These are phyloP conservation scores for Eimeria mitis DNA, from an alignment of 169 alveolate species.

Conservation along the genomic window DNA sequence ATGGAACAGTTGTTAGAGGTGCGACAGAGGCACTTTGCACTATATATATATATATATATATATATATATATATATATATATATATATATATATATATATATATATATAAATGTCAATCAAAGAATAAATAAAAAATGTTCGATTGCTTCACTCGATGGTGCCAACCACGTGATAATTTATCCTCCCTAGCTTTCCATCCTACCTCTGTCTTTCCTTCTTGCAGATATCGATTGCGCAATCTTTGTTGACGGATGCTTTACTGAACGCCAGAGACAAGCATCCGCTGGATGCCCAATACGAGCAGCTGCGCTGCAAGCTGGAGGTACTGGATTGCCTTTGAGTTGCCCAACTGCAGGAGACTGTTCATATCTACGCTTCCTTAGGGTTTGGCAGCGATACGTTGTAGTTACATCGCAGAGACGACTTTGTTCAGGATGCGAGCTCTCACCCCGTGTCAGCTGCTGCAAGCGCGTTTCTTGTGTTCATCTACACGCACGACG, in stretches of 20 bases:
- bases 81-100: too few species aligned
- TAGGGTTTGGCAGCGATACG: not conserved
- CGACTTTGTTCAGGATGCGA: not conserved
- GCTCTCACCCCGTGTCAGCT: not conserved
- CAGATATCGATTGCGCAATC: constrained; percentile 83
- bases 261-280: constrained; percentile 74
- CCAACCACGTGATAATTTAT: not conserved
- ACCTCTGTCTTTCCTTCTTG: not conserved
- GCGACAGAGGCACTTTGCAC: not conserved
- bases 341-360: not conserved
- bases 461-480: not conserved
- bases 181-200: not conserved
- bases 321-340: constrained; percentile 39
- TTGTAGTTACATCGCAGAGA: not conserved
- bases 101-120: too few species aligned
- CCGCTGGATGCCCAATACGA: constrained; percentile 83
- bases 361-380: not conserved
- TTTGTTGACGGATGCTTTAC: constrained; percentile 78
- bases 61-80: too few species aligned
- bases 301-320: constrained; percentile 79
- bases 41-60: too few species aligned
- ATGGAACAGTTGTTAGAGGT: constrained; percentile 83
- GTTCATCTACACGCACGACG: not conserved
- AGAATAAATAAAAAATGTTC: too few species aligned
- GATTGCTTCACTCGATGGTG: not conserved